phyloP scores from a whole-genome alignment of 1,284 basidiomycete genomes.

The Puccinia novopanici region DNA sequence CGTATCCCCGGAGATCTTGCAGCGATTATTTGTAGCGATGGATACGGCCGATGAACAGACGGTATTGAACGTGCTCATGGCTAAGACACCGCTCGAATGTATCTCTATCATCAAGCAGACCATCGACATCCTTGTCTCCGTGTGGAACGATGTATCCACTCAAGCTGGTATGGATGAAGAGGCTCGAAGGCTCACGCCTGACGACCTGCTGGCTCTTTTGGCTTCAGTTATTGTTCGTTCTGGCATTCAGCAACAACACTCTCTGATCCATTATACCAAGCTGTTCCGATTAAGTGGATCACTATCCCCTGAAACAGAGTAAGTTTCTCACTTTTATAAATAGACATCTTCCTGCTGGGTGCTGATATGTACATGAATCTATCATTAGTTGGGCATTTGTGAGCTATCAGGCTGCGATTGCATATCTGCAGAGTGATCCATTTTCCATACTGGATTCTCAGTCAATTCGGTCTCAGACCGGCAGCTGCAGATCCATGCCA shows the following conservation, averaged over 20 bases:
- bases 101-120: constrained; percentile 51
- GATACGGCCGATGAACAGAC: constrained; percentile 49
- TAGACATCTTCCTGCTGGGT: not conserved
- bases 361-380: not conserved
- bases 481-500: constrained; percentile 44
- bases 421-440: constrained; percentile 51
- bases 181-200: constrained; percentile 48
- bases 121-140: constrained; percentile 47
- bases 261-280: constrained; percentile 49
- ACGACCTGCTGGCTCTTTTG: constrained; percentile 49
- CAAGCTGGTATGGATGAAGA: constrained; percentile 49
- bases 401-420: constrained; percentile 51
- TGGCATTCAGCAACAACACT: constrained; percentile 50
- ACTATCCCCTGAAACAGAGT: constrained; percentile 50
- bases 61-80: constrained; percentile 46
- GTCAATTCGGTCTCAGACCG: constrained; percentile 38
- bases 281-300: constrained; percentile 46
- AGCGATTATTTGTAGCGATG: constrained; percentile 51
- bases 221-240: constrained; percentile 51
- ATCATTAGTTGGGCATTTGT: constrained; percentile 50
- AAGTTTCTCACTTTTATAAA: constrained; percentile 18
- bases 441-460: constrained; percentile 47
- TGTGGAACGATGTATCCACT: constrained; percentile 41
- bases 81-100: constrained; percentile 48
- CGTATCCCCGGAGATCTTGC: constrained; percentile 46